phyloP scores from a whole-genome alignment of 495 filamentous ascomycete species.

The Friedmanniomyces simplex region DNA sequence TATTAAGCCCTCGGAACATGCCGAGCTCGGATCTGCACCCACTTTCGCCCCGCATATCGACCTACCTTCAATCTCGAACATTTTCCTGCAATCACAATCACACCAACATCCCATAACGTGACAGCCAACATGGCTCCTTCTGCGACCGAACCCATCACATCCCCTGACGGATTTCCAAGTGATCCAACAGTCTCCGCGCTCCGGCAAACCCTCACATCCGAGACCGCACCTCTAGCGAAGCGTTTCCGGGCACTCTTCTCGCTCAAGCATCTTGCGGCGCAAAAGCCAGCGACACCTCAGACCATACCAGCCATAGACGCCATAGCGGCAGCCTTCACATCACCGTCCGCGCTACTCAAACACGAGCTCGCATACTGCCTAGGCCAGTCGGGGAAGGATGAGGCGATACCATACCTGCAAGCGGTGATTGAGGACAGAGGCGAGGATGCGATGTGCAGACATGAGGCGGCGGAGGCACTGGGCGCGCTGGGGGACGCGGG shows the following conservation, averaged over 20 bases:
- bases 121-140: conserved; percentile 3
- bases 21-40: too few relatives aligned
- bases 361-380: conserved; percentile 97
- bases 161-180: background rate
- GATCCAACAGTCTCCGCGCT: conserved; percentile 45
- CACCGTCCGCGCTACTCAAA: conserved; percentile 77
- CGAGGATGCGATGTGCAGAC: conserved; percentile 90
- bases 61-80: too few relatives aligned
- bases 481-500: conserved; percentile 69
- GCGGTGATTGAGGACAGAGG: conserved; percentile 62
- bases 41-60: too few relatives aligned
- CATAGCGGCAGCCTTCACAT: conserved; percentile 79
- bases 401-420: conserved; percentile 63
- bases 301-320: conserved; percentile 67
- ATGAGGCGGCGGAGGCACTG: conserved; percentile 93
- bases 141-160: background rate
- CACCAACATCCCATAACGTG: too few relatives aligned
- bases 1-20: too few relatives aligned
- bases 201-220: conserved; percentile 65
- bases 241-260: conserved; percentile 98
- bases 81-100: too few relatives aligned
- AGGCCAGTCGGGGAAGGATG: conserved; percentile 70
- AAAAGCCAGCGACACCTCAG: conserved; percentile 48
- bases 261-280: conserved; percentile 79
- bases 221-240: conserved; percentile 68